Evolutionary conservation across 106 monocot species (phyloP).

Genomic region (Acorus gramineus): DNA sequence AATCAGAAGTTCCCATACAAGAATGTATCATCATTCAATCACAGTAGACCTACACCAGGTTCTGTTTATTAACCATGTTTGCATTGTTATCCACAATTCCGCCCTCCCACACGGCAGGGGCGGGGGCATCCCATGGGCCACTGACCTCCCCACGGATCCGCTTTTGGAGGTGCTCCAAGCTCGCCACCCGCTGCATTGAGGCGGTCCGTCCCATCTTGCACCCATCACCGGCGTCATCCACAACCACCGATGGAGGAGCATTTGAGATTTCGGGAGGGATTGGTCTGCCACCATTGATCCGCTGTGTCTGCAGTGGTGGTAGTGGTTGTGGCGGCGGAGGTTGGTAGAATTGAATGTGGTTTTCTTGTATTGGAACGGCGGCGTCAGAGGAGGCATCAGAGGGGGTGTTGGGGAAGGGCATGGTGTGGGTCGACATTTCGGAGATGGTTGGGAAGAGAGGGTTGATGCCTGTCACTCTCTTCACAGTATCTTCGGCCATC

Average conservation of each 20-base stretch:
- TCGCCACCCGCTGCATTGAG: conserved; percentile 13
- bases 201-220: conserved; percentile 7
- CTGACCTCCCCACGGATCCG: conserved; percentile 2
- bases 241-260: neutral
- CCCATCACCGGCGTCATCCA: neutral
- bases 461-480: conserved; percentile 3
- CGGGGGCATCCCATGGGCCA: too few relatives aligned
- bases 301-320: too few relatives aligned
- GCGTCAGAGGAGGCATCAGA: conserved; percentile 11
- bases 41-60: too few relatives aligned
- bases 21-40: too few relatives aligned
- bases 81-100: too few relatives aligned
- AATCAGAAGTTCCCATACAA: too few relatives aligned
- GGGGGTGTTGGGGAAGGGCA: conserved; percentile 21
- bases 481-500: conserved; percentile 1
- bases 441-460: neutral
- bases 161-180: conserved; percentile 22
- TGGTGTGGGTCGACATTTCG: conserved; percentile 12
- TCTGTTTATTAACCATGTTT: too few relatives aligned
- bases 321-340: too few relatives aligned
- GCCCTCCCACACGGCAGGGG: too few relatives aligned
- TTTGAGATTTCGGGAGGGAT: neutral
- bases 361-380: too few relatives aligned
- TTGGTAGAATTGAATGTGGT: too few relatives aligned
- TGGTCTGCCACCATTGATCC: too few relatives aligned